Base-by-base conservation (phyloP, 108 stramenopile species). In the Schizochytrium sp. region DNA sequence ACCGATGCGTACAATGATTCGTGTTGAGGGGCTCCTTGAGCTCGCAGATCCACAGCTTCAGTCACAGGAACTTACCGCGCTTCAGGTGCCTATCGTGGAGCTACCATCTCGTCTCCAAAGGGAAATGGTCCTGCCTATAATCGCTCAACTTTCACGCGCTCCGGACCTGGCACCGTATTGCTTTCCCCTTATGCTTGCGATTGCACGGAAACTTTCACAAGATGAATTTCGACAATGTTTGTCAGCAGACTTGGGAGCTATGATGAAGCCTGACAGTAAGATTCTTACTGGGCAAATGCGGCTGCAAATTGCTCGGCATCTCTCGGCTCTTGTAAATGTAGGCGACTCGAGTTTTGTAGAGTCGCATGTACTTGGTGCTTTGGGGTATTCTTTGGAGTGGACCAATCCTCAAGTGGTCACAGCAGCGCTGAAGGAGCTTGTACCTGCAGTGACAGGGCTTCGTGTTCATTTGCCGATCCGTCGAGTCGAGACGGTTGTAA, bases 351-450 rank as follows among this genome's bases (percentile, higher is more conserved):
- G 10, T 5, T 83, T 83, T 42, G 47, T 83, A 53, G 76, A 83
- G 28, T 38, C 50, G 10, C 76, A 83, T 10, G 76, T 83, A 38
- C 53, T 83, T 10, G 50, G 50, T 13, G 76, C 53, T 5, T 38
- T 83, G 17, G 47, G 47, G 28, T 83, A 38, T 49, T 83, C 15
- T n/a, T 5, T 83, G 0, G 76, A 83, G 2, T 83, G 50, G 10
- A 5, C 47, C 15, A 28, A 15, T 2, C 76, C 53, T 13, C 76
- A 83, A 1, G 2, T 83, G 8, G 53, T 55, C 15, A 42, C 40
- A 10, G 53, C 76, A n/a, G 53, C 53, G 13, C 53, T 83, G n/a
- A 83, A 83, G 76, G 76, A 83, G 50, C 5, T 83, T 5, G 76
- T 83, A 38, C 64, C 64, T 38, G 44, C 64, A 38, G 64, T 69